Evolutionary conservation across 805 yeast species (phyloP), one percentile per base, ranked within the genome.

Genomic region (Yamadazyma tumulicola): DNA sequence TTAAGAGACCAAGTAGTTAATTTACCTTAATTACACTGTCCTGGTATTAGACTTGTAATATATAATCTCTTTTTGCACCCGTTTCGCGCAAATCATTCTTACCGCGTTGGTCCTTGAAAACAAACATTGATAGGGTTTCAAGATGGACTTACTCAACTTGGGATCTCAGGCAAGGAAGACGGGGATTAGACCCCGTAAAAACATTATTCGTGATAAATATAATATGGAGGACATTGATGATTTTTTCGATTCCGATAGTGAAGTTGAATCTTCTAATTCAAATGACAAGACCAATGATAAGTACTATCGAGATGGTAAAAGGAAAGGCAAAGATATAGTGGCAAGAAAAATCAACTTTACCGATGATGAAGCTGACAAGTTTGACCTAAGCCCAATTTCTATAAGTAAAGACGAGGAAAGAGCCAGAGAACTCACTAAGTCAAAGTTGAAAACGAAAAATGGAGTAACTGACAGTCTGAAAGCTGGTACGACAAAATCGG

Each of bases 181-280:
- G 0, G 87, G 87, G 5, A 56, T 79, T 12, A 57, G 58, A 34
- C 74, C 74, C 6, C 69, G 62, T 29, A 57, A 58, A 16, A 63
- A 67, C 39, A 57, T 81, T 20, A 61, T 61, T 27, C 69, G 72
- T 45, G 84, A 81, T 52, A 67, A 69, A 31, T 71, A 77, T 46
- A 75, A 81, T 18, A 72, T 81, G 75, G 89, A 82, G 47, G 82
- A 78, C 46, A 51, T 82, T 11, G 80, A 78, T 43, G 87, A 80
- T 37, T 82, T 81, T 53, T 82, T 81, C 11, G 35, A 37, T 19
- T n/a, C n/a, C n/a, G 43, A 38, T 2, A n/a, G 15, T 19, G 39
- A 28, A 17, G 23, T 8, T 21, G 29, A 31, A n/a, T 12, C 15
- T 14, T 29, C 27, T 18, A 16, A 19, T 13, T 5, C 15, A n/a